Evolutionary conservation across 805 yeast species (phyloP).

Genomic region (Starmerella cellae): DNA sequence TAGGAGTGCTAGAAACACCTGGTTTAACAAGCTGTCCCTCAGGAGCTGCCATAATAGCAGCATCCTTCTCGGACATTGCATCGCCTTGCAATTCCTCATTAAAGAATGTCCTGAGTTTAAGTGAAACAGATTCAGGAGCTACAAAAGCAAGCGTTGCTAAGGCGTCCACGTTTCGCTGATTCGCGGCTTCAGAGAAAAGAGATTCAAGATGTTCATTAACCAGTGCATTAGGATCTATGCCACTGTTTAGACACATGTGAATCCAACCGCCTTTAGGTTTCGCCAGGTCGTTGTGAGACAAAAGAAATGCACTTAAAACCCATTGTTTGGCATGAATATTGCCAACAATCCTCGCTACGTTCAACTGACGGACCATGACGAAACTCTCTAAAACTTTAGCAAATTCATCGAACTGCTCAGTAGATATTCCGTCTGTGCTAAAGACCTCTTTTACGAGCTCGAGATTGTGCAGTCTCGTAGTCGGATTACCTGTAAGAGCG

Average conservation of each 20-base stretch:
- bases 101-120: conserved; percentile 37
- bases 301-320: conserved; percentile 32
- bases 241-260: conserved; percentile 47
- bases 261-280: conserved; percentile 57
- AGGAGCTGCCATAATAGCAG: conserved; percentile 51
- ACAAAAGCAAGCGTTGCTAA: conserved; percentile 36
- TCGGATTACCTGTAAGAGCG: conserved; percentile 1
- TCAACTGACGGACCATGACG: background rate
- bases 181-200: conserved; percentile 21
- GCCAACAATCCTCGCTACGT: conserved; percentile 7
- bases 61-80: conserved; percentile 35
- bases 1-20: background rate
- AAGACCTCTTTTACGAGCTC: background rate
- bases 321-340: conserved; percentile 5
- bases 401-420: background rate
- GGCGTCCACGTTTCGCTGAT: conserved; percentile 24
- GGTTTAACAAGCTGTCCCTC: conserved; percentile 52
- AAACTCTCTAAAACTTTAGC: background rate
- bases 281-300: conserved; percentile 34
- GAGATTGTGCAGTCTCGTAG: conserved; percentile 1
- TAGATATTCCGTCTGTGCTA: background rate
- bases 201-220: conserved; percentile 26
- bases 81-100: conserved; percentile 32
- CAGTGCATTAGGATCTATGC: conserved; percentile 51
- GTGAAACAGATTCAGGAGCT: conserved; percentile 47